Evolutionary conservation across 1,284 basidiomycete genomes (phyloP).

Genomic region (Sutorius eximius): DNA sequence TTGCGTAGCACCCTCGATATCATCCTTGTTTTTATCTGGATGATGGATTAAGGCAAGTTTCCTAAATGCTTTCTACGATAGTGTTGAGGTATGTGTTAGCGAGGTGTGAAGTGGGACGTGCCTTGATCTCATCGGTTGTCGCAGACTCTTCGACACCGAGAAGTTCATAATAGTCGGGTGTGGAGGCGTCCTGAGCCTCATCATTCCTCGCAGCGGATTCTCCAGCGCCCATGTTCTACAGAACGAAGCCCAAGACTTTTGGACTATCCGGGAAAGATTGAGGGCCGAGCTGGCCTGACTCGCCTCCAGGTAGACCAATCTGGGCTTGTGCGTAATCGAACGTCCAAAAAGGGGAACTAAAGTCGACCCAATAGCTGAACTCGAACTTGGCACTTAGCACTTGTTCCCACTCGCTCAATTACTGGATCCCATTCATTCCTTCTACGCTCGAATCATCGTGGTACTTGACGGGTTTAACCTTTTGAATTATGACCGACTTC

Average conservation of each 20-base stretch:
- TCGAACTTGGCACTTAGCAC: neutral
- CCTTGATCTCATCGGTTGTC: slow-evolving; percentile 87
- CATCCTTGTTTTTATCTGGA: slow-evolving; percentile 84
- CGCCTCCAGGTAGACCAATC: neutral
- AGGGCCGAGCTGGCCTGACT: neutral
- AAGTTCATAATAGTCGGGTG: slow-evolving; percentile 77
- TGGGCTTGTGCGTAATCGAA: neutral
- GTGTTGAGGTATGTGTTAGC: slow-evolving; percentile 5
- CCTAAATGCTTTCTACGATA: slow-evolving; percentile 72
- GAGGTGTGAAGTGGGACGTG: slow-evolving; percentile 29
- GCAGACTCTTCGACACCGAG: slow-evolving; percentile 80
- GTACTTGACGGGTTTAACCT: slow-evolving; percentile 4
- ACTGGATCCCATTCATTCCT: neutral
- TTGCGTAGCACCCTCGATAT: slow-evolving; percentile 84
- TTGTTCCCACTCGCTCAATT: neutral
- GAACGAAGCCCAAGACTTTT: neutral
- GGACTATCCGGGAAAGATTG: neutral
- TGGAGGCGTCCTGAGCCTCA: slow-evolving; percentile 29
- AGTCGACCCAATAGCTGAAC: neutral
- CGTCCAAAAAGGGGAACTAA: slow-evolving; percentile 17
- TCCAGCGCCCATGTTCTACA: slow-evolving; percentile 60
- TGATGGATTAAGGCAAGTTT: slow-evolving; percentile 84
- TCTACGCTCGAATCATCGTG: neutral
- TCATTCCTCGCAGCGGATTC: slow-evolving; percentile 53
- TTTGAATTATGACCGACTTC: slow-evolving; percentile 48